A percentile compares a stretch with the other conserved stretches of the same genome.
Evolutionary conservation across 805 yeast genomes (phyloP).

Genomic region (Hanseniaspora meyeri): DNA sequence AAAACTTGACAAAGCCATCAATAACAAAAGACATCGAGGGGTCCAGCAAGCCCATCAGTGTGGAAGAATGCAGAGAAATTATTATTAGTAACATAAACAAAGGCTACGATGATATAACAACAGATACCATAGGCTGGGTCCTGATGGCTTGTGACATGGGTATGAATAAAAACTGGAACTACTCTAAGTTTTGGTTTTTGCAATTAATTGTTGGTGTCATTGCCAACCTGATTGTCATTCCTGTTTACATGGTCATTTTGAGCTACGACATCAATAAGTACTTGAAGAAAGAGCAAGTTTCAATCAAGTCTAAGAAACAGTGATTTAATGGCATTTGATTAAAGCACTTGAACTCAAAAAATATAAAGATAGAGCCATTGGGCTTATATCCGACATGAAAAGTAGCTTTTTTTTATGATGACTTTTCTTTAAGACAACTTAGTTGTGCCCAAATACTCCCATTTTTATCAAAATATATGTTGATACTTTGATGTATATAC

Average conservation of each 20-base stretch:
- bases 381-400: too few relatives aligned
- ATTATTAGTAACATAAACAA: slow-evolving; percentile 42
- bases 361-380: too few relatives aligned
- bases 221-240: slow-evolving; percentile 41
- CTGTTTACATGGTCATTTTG: slow-evolving; percentile 44
- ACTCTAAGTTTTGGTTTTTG: slow-evolving; percentile 41
- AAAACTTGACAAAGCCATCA: slow-evolving; percentile 71
- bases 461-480: too few relatives aligned
- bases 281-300: slow-evolving; percentile 28
- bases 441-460: neutral
- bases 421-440: too few relatives aligned
- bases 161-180: slow-evolving; percentile 39
- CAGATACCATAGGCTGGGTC: slow-evolving; percentile 79
- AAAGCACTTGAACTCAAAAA: too few relatives aligned
- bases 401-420: too few relatives aligned
- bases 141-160: slow-evolving; percentile 58
- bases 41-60: slow-evolving; percentile 55
- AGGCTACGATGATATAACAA: slow-evolving; percentile 64
- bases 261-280: slow-evolving; percentile 40
- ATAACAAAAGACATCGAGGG: slow-evolving; percentile 81
- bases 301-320: slow-evolving; percentile 14
- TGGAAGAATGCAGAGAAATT: slow-evolving; percentile 51
- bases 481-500: too few relatives aligned
- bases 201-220: slow-evolving; percentile 39
- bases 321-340: neutral